Base-by-base conservation (phyloP, 2,329 filamentous ascomycete genomes). In the Akanthomyces lecanii region DNA sequence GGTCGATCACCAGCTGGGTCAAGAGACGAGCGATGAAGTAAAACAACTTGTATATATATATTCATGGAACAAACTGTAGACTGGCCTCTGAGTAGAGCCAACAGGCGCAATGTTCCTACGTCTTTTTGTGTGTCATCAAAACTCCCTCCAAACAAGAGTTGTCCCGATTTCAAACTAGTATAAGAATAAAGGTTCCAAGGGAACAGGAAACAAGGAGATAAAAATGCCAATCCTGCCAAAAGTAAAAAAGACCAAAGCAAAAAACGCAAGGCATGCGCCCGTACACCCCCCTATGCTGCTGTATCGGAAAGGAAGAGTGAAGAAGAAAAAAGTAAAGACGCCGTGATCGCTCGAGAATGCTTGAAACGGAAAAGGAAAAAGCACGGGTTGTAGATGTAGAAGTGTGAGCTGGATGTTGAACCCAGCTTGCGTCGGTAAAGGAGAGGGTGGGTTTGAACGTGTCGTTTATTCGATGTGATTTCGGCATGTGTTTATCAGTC, bases 301-400 rank as follows among this genome's bases (percentile, higher is more conserved):
- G 11, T 53, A 14, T 7, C 36, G 38, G 56, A 61, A 56, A 55
- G 5, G 38, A 63, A 65, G 51, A 63, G 65, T 52, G 48, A 63
- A 65, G 62, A 63, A 44, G 64, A 54, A 65, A 48, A 60, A 51
- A 50, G 36, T 10, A 40, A 61, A 36, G 48, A 58, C 47, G 55
- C 50, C 60, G 33, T 51, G 16, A 60, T 56, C 55, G 55, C 38
- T 59, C 30, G 23, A 25, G 16, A n/a, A 38, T 53, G 60, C 61
- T 52, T 63, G 64, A 50, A 61, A 65, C 55, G 48, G 54, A 63
- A 66, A 64, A 44, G 65, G 44, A 57, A 55, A 7, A 16, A 14
- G n/a, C 21, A n/a, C 21, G 18, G 18, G 16, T 30, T 18, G 36
- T 21, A 23, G 28, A 25, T 16, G 50, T 21, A 10, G n/a, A 14